Evolutionary conservation across 176 grass and related monocot genomes (phyloP), one percentile per base, ranked within the genome.

Genomic region (Raddia distichophylla): DNA sequence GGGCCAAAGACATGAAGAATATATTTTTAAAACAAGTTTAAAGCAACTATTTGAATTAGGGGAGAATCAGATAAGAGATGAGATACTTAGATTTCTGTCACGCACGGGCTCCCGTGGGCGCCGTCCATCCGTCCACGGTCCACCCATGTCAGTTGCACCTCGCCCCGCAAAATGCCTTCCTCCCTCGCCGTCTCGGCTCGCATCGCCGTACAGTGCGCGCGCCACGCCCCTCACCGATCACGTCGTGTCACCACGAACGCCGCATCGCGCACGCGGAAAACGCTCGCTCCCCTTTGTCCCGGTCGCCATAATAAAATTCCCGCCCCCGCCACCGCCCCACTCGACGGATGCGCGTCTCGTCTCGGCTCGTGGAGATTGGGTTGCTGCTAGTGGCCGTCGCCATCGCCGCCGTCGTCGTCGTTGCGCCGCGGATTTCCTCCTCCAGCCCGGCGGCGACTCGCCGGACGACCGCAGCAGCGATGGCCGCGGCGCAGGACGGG

Each of bases 141-240:
- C 17, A 19, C 55, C 55, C 55, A 58, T 58, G 20, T 14, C 9
- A 33, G 18, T 85, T 73, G 27, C 27, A 60, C 75, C 63, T 79
- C 16, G 47, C 20, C 37, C 37, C 37, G 0, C 11, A 44, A 52
- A 54, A 70, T 85, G 48, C 55, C 85, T 82, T 87, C 18, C 6
- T 55, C 10, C 45, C 2, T 74, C 52, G 65, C 42, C 61, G 1
- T 14, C 37, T 1, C 37, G 4, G 37, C 37, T 40, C 47, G 75
- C 56, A n/a, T 79, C 75, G 44, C 58, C 59, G 18, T 81, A 27
- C 27, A 27, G 27, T 27, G 27, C 27, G 27, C 27, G 27, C 27
- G 27, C 27, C 27, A 27, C 27, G 27, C 27, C 27, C 27, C 27
- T 54, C 49, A 10, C 18, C 33, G 47, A 14, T 79, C 66, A 40